These are phyloP conservation scores for Daldinia sp. DNA, from an alignment of 2,329 filamentous ascomycete genomes.

Conservation along the genomic window DNA sequence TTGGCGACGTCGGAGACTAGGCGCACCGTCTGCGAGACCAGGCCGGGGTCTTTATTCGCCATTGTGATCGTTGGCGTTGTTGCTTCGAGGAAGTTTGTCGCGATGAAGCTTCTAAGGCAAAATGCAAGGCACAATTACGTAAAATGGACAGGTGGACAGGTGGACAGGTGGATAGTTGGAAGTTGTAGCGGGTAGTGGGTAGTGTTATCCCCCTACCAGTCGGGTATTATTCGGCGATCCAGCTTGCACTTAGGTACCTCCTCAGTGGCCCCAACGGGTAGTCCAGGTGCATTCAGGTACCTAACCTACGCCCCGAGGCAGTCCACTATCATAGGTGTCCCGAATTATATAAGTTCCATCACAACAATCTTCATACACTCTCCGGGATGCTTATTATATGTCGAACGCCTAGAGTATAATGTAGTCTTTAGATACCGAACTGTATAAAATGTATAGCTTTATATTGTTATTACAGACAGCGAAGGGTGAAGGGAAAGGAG, in stretches of 20 bases:
- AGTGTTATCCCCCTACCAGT: too few relatives aligned
- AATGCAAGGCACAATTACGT: constrained; percentile 20
- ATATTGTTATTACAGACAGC: background rate
- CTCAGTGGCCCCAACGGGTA: background rate
- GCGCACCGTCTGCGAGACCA: constrained; percentile 42
- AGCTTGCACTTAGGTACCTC: background rate
- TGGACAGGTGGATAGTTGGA: constrained; percentile 15
- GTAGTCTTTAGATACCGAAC: too few relatives aligned
- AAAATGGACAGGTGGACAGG: constrained; percentile 12
- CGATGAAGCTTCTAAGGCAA: constrained; percentile 15
- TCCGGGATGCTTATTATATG: background rate
- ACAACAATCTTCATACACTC: background rate
- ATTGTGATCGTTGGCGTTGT: constrained; percentile 30
- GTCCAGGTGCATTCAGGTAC: background rate
- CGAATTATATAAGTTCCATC: too few relatives aligned
- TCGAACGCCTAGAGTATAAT: too few relatives aligned
- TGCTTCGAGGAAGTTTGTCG: constrained; percentile 5
- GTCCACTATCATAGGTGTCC: too few relatives aligned
- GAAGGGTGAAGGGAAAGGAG: background rate
- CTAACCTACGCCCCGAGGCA: too few relatives aligned
- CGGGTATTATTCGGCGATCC: background rate
- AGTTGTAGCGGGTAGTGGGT: too few relatives aligned
- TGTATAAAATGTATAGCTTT: too few relatives aligned
- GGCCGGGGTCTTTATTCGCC: constrained; percentile 37
- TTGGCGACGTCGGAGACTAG: constrained; percentile 55